These are phyloP conservation scores for Nothomitra cinnamomea DNA, from an alignment of 2,329 filamentous ascomycete genomes.

Conservation along the genomic window DNA sequence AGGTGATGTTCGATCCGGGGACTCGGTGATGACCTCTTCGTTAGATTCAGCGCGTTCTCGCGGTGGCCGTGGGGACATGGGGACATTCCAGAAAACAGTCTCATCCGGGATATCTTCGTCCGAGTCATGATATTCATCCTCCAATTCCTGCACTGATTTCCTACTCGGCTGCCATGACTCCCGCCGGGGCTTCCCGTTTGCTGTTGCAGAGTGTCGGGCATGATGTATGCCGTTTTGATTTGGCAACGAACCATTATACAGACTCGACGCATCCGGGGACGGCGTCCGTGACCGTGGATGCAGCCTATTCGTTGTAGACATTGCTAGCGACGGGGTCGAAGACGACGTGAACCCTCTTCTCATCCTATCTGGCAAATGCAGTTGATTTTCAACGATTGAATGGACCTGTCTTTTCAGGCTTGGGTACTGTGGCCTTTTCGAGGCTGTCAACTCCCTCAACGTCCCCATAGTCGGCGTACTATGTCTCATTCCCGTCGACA, in stretches of 20 bases:
- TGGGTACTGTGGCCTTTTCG: constrained; percentile 21
- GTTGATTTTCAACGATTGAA: constrained; percentile 19
- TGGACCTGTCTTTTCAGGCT: constrained; percentile 24
- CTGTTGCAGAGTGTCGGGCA: not conserved
- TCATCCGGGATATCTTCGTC: constrained; percentile 64
- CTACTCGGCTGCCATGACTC: constrained; percentile 50
- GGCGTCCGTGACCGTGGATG: not conserved
- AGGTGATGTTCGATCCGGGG: not conserved
- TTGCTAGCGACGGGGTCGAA: constrained; percentile 12
- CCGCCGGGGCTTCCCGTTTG: constrained; percentile 24
- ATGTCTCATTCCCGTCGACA: not conserved
- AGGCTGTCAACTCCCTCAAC: constrained; percentile 23
- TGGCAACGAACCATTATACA: not conserved
- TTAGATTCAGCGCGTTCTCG: constrained; percentile 23
- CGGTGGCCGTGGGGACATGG: constrained; percentile 55
- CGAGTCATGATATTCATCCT: constrained; percentile 63
- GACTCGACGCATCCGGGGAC: not conserved
- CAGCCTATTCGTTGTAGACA: not conserved
- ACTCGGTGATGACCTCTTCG: constrained; percentile 22
- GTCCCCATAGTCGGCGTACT: constrained; percentile 4
- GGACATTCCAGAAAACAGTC: constrained; percentile 64
- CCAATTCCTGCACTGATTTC: constrained; percentile 53
- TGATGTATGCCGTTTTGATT: not conserved
- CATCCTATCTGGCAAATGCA: constrained; percentile 22
- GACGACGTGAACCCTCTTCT: constrained; percentile 25